Evolutionary conservation across 2,329 filamentous ascomycete species (phyloP).

Genomic region (Botrytis aclada): DNA sequence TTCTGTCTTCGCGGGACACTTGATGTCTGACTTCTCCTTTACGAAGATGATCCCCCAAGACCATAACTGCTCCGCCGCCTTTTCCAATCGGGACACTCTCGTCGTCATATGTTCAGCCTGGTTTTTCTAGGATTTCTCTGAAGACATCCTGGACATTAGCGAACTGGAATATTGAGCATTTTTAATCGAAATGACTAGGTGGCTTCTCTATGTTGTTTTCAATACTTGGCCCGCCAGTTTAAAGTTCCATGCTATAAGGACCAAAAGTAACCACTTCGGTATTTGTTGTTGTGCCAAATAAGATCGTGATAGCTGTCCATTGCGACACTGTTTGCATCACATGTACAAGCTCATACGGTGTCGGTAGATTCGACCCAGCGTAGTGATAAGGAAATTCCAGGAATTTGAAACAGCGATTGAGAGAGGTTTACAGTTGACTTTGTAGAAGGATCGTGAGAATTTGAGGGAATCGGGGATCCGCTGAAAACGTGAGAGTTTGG

Average conservation of each 20-base stretch:
- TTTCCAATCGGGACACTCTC: not conserved
- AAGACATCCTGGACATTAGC: not conserved
- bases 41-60: not conserved
- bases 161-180: not conserved
- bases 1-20: not conserved
- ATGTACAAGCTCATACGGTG: not conserved
- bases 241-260: not conserved
- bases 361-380: not conserved
- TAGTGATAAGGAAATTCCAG: no score
- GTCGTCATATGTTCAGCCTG: not conserved
- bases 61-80: not conserved
- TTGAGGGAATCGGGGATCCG: no score
- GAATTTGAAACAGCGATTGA: no score
- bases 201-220: not conserved
- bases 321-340: not conserved
- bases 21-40: not conserved
- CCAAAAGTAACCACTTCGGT: not conserved
- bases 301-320: not conserved
- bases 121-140: not conserved
- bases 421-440: no score
- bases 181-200: no score
- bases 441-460: no score
- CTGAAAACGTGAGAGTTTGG: no score
- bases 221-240: not conserved
- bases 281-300: not conserved